Conservation (phyloP, 164 flowering plant genomes). For the Berberis thunbergii region DNA sequence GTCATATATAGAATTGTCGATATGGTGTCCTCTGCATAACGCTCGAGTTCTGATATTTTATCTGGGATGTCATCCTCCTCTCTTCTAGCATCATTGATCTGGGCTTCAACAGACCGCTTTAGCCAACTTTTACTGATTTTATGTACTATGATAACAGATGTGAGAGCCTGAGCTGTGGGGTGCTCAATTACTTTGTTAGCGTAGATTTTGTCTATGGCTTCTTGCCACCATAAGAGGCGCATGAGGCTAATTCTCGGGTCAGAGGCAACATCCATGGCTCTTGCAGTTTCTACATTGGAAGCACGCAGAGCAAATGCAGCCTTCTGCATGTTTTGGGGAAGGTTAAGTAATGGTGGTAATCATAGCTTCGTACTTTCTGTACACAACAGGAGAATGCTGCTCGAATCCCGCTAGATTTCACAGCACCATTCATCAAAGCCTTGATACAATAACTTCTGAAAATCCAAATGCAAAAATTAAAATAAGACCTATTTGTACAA, state of each 20-base stretch:
- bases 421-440: conserved; percentile 52
- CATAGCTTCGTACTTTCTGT: conserved; percentile 88
- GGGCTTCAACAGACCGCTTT: conserved; percentile 88
- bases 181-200: conserved; percentile 68
- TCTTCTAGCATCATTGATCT: conserved; percentile 76
- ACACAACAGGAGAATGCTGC: conserved; percentile 91
- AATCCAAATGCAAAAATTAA: neutral
- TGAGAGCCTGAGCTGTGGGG: conserved; percentile 79
- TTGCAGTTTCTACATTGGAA: conserved; percentile 86
- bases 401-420: conserved; percentile 37
- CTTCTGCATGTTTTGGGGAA: conserved; percentile 70
- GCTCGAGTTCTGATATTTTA: conserved; percentile 63
- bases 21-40: conserved; percentile 80
- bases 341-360: conserved; percentile 96
- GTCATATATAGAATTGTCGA: conserved; percentile 80
- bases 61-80: conserved; percentile 57
- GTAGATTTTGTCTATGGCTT: conserved; percentile 82
- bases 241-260: conserved; percentile 89
- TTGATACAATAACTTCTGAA: conserved; percentile 7
- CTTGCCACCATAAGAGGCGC: conserved; percentile 99
- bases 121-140: conserved; percentile 80
- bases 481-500: too few relatives aligned
- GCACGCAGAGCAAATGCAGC: conserved; percentile 93
- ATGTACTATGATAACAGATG: conserved; percentile 48
- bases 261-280: conserved; percentile 94